Base-by-base conservation (phyloP, 2,329 filamentous ascomycete species). In the Capronia americana region DNA sequence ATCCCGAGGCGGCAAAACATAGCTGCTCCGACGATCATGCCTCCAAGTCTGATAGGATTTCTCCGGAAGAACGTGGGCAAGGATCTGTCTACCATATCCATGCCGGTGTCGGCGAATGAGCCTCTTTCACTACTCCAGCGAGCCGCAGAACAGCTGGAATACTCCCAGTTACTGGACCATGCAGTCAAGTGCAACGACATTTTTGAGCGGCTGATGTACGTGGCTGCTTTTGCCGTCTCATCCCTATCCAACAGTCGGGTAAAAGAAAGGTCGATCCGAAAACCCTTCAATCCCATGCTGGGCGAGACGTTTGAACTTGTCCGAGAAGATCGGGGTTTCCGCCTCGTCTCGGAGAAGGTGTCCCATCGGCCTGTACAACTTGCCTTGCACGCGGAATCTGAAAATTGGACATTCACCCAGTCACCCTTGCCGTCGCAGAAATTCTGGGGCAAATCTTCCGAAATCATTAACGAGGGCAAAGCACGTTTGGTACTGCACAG, bases 41-140 rank as follows among this genome's bases (percentile, higher is more conserved):
- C 95, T 0, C 95, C 95, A 0, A 97, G 92, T 76, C 82, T 99
- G 61, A 97, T 99, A 71, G 92, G 92, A 0, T 97, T 98, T 77
- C 85, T 98, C 34, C 89, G 95, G 72, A 99, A 98, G 79, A 99
- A 99, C 73, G 95, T 98, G 10, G 95, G 95, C 75, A 99, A 99
- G 78, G 95, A 99, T 78, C 83, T 99, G 57, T 97, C 92, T 67
- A 96, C 93, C 2, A 96, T 99, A 71, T 93, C 92, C 56, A 98
- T 98, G 94, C 95, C 95, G 0, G 95, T 97, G 0, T 96, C 94
- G 4, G 90, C 94, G 26, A 99, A 99, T 78, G 95, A 99, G 76
- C 95, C 95, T 0, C 87, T 89, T 1, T 97, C 94, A 0, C 81
- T 96, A 11, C 83, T 98, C 4, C 95, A 99, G 77, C 90, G 94